These are phyloP conservation scores for Tillandsia fasciculata DNA, from an alignment of 176 grass and related monocot genomes.

Conservation along the genomic window DNA sequence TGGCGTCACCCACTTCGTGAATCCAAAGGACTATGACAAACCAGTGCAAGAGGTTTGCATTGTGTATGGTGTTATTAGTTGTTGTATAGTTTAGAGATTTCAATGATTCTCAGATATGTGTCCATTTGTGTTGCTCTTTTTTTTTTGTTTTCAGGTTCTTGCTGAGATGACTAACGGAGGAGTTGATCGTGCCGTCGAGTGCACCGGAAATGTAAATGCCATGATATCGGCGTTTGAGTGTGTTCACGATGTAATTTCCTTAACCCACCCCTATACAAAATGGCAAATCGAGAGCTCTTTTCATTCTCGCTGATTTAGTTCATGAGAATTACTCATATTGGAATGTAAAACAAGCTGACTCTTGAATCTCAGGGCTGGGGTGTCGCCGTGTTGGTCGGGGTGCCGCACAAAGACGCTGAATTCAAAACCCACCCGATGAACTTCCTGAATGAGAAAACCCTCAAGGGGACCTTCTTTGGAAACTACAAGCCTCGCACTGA, in stretches of 20 bases:
- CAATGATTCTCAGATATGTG: background rate
- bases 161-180: constrained; percentile 81
- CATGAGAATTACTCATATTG: background rate
- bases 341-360: background rate
- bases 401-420: constrained; percentile 65
- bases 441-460: constrained; percentile 76
- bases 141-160: constrained; percentile 37
- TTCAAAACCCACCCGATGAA: constrained; percentile 86
- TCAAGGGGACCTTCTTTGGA: constrained; percentile 95
- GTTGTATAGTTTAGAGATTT: background rate
- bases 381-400: constrained; percentile 69
- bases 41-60: constrained; percentile 67
- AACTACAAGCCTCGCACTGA: constrained; percentile 78
- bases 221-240: constrained; percentile 89
- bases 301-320: background rate
- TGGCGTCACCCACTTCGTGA: constrained; percentile 74
- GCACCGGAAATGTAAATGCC: constrained; percentile 64
- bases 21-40: constrained; percentile 60
- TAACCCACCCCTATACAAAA: background rate
- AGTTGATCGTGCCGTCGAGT: constrained; percentile 74
- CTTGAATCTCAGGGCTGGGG: constrained; percentile 59
- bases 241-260: constrained; percentile 64
- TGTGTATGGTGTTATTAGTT: background rate
- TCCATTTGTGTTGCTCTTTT: background rate
- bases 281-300: background rate